These are phyloP conservation scores for Scytalidium lignicola DNA, from an alignment of 2,329 filamentous ascomycete genomes.

Conservation along the genomic window DNA sequence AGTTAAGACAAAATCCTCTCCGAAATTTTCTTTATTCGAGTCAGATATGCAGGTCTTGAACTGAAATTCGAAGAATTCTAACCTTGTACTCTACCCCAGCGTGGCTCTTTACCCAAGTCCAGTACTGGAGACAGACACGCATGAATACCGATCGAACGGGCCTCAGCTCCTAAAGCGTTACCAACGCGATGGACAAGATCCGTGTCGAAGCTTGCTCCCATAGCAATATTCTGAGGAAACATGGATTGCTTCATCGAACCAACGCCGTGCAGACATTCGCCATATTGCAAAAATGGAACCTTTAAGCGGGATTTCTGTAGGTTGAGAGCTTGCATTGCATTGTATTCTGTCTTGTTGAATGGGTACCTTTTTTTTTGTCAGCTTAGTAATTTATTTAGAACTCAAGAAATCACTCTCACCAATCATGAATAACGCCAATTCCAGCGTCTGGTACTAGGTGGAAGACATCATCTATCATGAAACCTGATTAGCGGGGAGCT, in stretches of 20 bases:
- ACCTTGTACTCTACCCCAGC: constrained; percentile 39
- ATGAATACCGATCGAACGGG: constrained; percentile 38
- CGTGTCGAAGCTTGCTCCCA: constrained; percentile 38
- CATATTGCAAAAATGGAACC: constrained; percentile 37
- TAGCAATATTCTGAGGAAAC: constrained; percentile 37
- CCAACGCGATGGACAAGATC: constrained; percentile 37
- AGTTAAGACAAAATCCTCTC: constrained; percentile 39
- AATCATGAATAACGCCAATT: constrained; percentile 38
- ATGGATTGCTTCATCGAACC: constrained; percentile 40
- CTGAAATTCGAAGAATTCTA: constrained; percentile 1
- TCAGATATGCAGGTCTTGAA: neutral
- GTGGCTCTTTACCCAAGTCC: constrained; percentile 37
- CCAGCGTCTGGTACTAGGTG: constrained; percentile 29
- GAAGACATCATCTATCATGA: constrained; percentile 20
- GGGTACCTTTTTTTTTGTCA: constrained; percentile 28
- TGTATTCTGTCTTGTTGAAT: constrained; percentile 37
- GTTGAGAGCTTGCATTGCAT: constrained; percentile 34
- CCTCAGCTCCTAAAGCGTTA: constrained; percentile 36
- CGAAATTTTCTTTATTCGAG: constrained; percentile 9
- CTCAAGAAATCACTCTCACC: constrained; percentile 11
- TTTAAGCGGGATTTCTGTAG: constrained; percentile 32
- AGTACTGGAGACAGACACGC: constrained; percentile 39
- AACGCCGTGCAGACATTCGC: constrained; percentile 40
- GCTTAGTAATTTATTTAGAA: constrained; percentile 3
- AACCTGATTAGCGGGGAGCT: constrained; percentile 2